Percentiles rank a stretch among this genome's conserved stretches.
Conservation (phyloP, 768 basidiomycete genomes). For the Suillus discolor region DNA sequence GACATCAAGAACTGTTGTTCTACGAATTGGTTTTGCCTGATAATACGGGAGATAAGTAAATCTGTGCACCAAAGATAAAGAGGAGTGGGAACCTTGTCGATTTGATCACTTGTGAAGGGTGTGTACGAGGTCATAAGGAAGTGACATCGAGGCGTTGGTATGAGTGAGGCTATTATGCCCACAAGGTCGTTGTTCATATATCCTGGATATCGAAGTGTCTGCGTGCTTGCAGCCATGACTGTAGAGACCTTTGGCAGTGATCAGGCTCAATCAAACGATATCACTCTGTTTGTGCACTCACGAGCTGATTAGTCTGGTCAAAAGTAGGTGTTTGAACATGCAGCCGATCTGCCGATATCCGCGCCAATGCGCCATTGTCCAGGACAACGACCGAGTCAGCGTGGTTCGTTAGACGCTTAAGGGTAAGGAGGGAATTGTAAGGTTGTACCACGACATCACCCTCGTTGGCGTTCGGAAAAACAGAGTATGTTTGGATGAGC, state of each 20-base stretch:
- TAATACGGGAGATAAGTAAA: slow-evolving; percentile 4
- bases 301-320: slow-evolving; percentile 91
- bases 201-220: slow-evolving; percentile 94
- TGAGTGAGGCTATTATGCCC: slow-evolving; percentile 93
- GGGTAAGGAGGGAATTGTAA: slow-evolving; percentile 92
- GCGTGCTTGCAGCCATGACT: slow-evolving; percentile 97
- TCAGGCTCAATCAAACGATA: background rate
- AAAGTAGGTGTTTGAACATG: slow-evolving; percentile 87
- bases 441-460: slow-evolving; percentile 98
- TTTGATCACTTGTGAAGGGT: slow-evolving; percentile 95
- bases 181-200: slow-evolving; percentile 99
- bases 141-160: slow-evolving; percentile 96
- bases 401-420: slow-evolving; percentile 93
- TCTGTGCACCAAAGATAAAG: background rate
- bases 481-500: slow-evolving; percentile 97
- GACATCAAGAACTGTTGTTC: slow-evolving; percentile 97
- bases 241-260: slow-evolving; percentile 74
- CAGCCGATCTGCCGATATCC: slow-evolving; percentile 91
- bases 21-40: slow-evolving; percentile 91
- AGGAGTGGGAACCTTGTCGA: slow-evolving; percentile 76
- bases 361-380: slow-evolving; percentile 91
- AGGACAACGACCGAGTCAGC: slow-evolving; percentile 97
- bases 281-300: slow-evolving; percentile 35
- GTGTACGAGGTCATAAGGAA: slow-evolving; percentile 99
- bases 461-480: slow-evolving; percentile 93